Conservation (phyloP, 768 basidiomycete species). For the Leccinum broughii region DNA sequence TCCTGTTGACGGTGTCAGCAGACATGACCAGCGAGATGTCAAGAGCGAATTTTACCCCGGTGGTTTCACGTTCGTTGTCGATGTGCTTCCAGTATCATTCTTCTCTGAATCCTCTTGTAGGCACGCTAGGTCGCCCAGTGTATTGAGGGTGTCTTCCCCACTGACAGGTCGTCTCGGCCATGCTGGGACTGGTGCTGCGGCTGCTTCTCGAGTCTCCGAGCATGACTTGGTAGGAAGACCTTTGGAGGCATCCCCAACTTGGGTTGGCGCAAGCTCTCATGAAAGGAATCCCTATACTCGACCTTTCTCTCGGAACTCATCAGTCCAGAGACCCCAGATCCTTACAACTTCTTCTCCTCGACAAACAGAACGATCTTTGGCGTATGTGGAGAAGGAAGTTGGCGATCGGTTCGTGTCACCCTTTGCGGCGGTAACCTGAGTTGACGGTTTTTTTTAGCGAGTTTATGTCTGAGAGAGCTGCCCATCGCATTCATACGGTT, state of each 20-base stretch:
- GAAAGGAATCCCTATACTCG: slow-evolving; percentile 14
- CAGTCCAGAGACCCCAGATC: not conserved
- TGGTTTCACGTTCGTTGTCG: slow-evolving; percentile 13
- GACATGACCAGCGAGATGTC: not conserved
- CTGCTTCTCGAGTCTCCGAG: not conserved
- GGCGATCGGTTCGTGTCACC: slow-evolving; percentile 12
- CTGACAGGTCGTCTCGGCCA: slow-evolving; percentile 5
- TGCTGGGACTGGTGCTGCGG: not conserved
- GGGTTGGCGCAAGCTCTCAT: slow-evolving; percentile 8
- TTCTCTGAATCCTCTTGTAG: slow-evolving; percentile 15
- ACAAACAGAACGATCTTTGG: not conserved
- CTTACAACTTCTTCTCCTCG: not conserved
- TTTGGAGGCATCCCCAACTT: not conserved
- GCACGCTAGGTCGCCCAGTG: not conserved
- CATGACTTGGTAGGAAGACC: not conserved
- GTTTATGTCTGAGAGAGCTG: not conserved
- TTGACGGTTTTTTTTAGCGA: slow-evolving; percentile 13
- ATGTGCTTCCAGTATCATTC: not conserved
- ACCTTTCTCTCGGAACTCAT: not conserved
- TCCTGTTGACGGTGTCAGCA: not conserved
- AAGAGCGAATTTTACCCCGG: slow-evolving; percentile 3
- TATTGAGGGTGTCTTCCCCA: slow-evolving; percentile 14
- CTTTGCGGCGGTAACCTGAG: not conserved
- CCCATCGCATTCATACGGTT: not conserved
- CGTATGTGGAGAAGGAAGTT: not conserved